Base-by-base conservation (phyloP, 345 rosid species). In the Salix caprea region DNA sequence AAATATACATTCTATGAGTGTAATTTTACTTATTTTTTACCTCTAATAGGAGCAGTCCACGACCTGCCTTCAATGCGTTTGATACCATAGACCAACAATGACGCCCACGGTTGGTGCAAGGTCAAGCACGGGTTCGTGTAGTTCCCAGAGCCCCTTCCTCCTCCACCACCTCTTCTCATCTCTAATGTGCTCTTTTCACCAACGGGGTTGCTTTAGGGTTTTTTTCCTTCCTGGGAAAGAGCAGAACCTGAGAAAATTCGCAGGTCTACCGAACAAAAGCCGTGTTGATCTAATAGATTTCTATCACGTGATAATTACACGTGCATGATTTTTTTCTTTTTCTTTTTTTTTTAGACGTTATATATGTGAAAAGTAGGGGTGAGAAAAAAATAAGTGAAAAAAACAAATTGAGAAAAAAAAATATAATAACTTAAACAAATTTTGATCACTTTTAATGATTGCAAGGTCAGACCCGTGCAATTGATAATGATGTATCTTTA, bases 51-150 rank as follows among this genome's bases (percentile, higher is more conserved):
- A 48, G 98, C 78, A 70, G 96, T 89, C 99, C 98, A 95, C 8
- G 97, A 95, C 71, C 97, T 84, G 76, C 97, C 97, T 84, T 93
- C 99, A 60, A 95, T 84, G 73, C 97, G 97, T 73, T 95, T 95
- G 89, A 95, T 95, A 44, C 96, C 97, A 67, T 88, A 61, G 72
- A 93, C 90, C 4, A 93, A 86, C 40, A 95, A 83, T 1, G 97
- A 94, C 79, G 97, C 99, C 99, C 97, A 90, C 6, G 99, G 97
- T 77, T 93, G 99, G 81, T 93, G 99, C 97, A 95, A 83, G 7
- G 97, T 93, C 83, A 95, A 85, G 68, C 96, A 95, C 2, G 97
- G 97, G 86, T 93, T 95, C 64, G 65, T 84, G 83, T 82, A 93
- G 74, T 91, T 91, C 50, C 91, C 94, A 36, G 80, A 79, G 74